Evolutionary conservation across 768 basidiomycete genomes (phyloP).

Genomic region (Leccinum subgranulosum): DNA sequence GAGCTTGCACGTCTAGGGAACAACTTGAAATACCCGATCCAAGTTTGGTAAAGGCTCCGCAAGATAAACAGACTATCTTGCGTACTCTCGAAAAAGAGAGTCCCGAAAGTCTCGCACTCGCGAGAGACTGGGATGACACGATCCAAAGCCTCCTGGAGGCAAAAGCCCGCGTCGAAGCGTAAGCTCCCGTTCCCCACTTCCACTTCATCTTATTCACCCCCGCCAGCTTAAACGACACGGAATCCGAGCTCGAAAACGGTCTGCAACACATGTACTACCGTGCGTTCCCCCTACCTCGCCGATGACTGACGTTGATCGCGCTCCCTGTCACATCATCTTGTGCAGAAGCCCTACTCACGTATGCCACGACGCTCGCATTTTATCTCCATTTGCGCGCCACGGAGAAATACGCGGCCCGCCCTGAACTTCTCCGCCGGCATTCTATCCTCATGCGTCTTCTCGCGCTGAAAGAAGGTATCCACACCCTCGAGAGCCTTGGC

Average conservation of each 20-base stretch:
- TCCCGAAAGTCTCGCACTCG: constrained; percentile 77
- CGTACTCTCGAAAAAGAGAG: constrained; percentile 70
- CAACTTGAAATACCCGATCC: constrained; percentile 2
- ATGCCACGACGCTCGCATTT: constrained; percentile 87
- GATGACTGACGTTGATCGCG: not conserved
- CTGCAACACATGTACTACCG: constrained; percentile 88
- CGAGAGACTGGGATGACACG: constrained; percentile 81
- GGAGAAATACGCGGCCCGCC: constrained; percentile 58
- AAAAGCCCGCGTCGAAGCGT: constrained; percentile 55
- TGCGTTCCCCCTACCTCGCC: constrained; percentile 39
- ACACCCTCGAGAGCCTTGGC: constrained; percentile 82
- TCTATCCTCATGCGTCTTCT: constrained; percentile 77
- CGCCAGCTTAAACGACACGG: constrained; percentile 46
- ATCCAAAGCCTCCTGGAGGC: constrained; percentile 49
- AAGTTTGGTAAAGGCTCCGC: constrained; percentile 33
- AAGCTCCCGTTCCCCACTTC: constrained; percentile 15
- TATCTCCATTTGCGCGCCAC: constrained; percentile 84
- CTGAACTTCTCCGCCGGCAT: constrained; percentile 60
- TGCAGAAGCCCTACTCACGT: constrained; percentile 85
- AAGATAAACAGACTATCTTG: constrained; percentile 58
- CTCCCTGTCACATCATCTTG: not conserved
- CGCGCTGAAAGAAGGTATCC: constrained; percentile 76
- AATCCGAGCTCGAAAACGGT: constrained; percentile 58
- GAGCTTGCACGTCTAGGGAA: constrained; percentile 15
- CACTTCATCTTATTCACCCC: not conserved